These are phyloP conservation scores for Talaromyces funiculosus DNA, from an alignment of 2,329 filamentous ascomycete species.

Conservation along the genomic window DNA sequence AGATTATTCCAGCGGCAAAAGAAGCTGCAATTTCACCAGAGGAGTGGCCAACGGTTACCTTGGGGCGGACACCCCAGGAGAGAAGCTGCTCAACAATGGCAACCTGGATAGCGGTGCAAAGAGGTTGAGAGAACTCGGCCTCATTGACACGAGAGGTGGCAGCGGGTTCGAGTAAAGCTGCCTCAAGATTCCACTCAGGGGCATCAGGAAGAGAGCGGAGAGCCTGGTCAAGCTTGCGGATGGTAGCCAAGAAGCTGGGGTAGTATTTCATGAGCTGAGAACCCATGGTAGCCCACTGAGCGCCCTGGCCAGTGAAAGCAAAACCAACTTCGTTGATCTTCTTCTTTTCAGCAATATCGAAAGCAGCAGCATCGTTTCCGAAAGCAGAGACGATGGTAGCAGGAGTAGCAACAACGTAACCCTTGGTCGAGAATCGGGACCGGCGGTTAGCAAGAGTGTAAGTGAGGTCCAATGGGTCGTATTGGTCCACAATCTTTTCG, in stretches of 20 bases:
- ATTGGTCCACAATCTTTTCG: not conserved
- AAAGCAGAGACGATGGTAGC: not conserved
- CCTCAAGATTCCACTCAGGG: slow-evolving; percentile 2
- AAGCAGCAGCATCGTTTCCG: slow-evolving; percentile 1
- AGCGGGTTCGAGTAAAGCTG: not conserved
- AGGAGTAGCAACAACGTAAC: not conserved
- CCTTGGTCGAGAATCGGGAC: not conserved
- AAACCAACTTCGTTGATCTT: slow-evolving; percentile 13
- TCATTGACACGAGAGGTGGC: not conserved
- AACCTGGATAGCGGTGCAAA: slow-evolving; percentile 44
- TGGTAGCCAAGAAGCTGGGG: slow-evolving; percentile 11
- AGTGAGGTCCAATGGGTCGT: not conserved
- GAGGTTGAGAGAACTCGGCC: slow-evolving; percentile 14
- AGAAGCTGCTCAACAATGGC: slow-evolving; percentile 41
- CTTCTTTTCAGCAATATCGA: not conserved
- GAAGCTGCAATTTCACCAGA: slow-evolving; percentile 48
- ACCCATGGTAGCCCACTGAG: slow-evolving; percentile 28
- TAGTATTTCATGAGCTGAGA: slow-evolving; percentile 17
- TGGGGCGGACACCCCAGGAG: slow-evolving; percentile 39
- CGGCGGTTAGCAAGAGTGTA: slow-evolving; percentile 8
- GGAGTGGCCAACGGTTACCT: slow-evolving; percentile 43
- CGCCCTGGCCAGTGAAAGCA: slow-evolving; percentile 30
- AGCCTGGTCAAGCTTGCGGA: slow-evolving; percentile 13
- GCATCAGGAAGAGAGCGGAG: slow-evolving; percentile 3
- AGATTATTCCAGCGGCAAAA: slow-evolving; percentile 35